Conservation (phyloP, 441 rosid genomes). For the Bocquillonia castaneifolia region DNA sequence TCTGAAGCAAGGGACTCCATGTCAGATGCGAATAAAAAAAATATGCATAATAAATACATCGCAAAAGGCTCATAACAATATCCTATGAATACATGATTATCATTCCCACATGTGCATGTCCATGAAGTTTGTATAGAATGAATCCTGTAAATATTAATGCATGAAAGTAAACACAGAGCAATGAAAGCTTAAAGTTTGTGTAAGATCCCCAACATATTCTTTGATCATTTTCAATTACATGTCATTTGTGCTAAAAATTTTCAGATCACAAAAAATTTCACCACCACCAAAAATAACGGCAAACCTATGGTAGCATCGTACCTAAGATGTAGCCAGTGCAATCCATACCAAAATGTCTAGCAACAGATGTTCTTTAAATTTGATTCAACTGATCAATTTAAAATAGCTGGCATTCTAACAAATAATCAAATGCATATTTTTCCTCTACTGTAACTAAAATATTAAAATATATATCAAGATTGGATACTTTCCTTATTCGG, state of each 20-base stretch:
- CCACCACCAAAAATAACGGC: not conserved
- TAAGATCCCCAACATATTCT: slow-evolving; percentile 1
- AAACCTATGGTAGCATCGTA: not conserved
- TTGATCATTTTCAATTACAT: slow-evolving; percentile 1
- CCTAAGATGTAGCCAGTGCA: not conserved
- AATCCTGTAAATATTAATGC: not conserved
- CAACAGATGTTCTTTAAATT: not conserved
- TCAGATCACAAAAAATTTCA: not conserved
- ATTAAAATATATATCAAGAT: not conserved
- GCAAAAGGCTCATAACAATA: not conserved
- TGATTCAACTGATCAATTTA: not conserved
- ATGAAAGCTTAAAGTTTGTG: not conserved
- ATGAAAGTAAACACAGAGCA: not conserved
- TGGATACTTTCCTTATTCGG: not conserved
- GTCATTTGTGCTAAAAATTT: not conserved
- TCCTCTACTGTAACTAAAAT: not conserved
- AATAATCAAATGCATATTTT: not conserved
- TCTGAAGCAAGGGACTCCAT: slow-evolving; percentile 38
- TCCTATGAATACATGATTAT: not conserved
- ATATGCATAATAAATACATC: not conserved
- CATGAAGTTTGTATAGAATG: not conserved
- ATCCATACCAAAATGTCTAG: not conserved
- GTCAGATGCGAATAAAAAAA: slow-evolving; percentile 8
- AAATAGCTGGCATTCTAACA: not conserved
- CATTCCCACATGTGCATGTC: too few species aligned